Evolutionary conservation across 306 rosid genomes (phyloP), one percentile per base, ranked within the genome.

Genomic region (Cucumis cinereus): DNA sequence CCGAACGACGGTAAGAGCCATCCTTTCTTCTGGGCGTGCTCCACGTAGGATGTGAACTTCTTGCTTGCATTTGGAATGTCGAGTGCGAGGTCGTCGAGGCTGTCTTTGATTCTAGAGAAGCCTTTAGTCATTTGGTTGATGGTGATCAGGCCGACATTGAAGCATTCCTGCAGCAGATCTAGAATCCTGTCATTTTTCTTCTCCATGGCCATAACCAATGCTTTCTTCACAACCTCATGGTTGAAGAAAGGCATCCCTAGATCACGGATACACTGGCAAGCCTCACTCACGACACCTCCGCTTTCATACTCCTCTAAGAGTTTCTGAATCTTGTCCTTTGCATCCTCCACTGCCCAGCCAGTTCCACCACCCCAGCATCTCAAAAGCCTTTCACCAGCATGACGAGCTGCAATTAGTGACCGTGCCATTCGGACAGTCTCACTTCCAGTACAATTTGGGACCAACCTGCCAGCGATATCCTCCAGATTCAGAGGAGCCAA

Each of bases 311-410:
- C 99, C 87, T 94, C 99, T 47, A 94, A 61, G 36, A 94, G 95
- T 83, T 94, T 94, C 81, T 83, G 81, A 73, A 94, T 94, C 89
- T 94, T 94, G 84, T 94, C 99, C 85, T 94, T 94, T 0, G 99
- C 99, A 79, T 94, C 99, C 84, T 94, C 99, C 80, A 94, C 99
- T n/a, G 97, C 97, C 99, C 99, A 94, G 35, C 99, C 99, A 19
- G 96, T 94, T 35, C 99, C 97, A 36, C 99, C 99, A 36, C 99
- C 99, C 99, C 99, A 94, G 77, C 99, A 94, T 68, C 99, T 83
- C 86, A 94, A 79, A 49, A 94, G 85, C 85, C 99, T 86, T 88
- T 94, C 99, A 49, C 99, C 99, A 3, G 99, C 96, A 79, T 94
- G 99, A 24, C 99, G 97, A 26, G 99, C 99, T 77, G 90, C 85